phyloP scores from a whole-genome alignment of 352 stramenopile genomes.

The Pythium coloratum region DNA sequence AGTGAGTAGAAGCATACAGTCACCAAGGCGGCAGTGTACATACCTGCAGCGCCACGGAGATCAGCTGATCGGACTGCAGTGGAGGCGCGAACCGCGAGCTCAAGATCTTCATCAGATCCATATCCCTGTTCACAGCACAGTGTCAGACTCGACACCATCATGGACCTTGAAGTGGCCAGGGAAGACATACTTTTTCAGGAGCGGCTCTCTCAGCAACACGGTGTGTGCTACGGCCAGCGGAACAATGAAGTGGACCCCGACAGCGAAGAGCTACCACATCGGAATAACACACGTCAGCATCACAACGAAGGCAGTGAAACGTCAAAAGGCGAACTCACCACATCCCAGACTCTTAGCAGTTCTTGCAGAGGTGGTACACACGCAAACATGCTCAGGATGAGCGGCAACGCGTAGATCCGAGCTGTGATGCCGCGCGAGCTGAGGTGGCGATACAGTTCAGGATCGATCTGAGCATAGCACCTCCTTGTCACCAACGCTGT shows the following conservation, averaged over 20 bases:
- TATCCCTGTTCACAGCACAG: constrained; percentile 43
- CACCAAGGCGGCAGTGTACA: too few relatives aligned
- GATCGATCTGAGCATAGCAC: constrained; percentile 38
- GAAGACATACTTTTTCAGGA: constrained; percentile 68
- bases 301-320: background rate
- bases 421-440: constrained; percentile 71
- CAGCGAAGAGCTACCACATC: constrained; percentile 74
- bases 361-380: constrained; percentile 88
- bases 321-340: constrained; percentile 38
- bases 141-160: background rate
- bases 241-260: constrained; percentile 91
- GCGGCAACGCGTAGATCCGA: constrained; percentile 84
- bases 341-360: constrained; percentile 90
- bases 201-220: constrained; percentile 79
- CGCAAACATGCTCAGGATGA: constrained; percentile 90
- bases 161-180: too few relatives aligned
- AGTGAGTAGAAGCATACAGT: background rate
- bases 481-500: too few relatives aligned
- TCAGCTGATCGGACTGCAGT: constrained; percentile 79
- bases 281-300: background rate
- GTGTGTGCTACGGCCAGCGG: constrained; percentile 88
- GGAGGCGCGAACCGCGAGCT: constrained; percentile 80
- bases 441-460: constrained; percentile 82
- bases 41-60: constrained; percentile 78
- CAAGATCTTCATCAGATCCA: constrained; percentile 89